These are phyloP conservation scores for Skeletonema potamos DNA, from an alignment of 108 stramenopile species.

Conservation along the genomic window DNA sequence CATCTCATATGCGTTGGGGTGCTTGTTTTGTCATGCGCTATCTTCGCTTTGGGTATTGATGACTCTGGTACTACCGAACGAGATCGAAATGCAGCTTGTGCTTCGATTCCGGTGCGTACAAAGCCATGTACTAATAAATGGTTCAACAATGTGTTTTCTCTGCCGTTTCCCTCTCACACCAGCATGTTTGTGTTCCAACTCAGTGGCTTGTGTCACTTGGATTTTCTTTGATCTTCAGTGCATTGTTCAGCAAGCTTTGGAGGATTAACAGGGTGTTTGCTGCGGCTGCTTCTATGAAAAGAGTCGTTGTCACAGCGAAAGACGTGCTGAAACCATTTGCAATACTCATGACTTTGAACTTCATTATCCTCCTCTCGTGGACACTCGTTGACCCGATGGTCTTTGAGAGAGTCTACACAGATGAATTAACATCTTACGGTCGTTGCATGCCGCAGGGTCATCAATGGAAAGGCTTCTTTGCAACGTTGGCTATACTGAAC, in stretches of 20 bases:
- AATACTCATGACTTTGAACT: not conserved
- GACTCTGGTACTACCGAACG: not conserved
- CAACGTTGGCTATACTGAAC: slow-evolving; percentile 21
- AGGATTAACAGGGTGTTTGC: slow-evolving; percentile 31
- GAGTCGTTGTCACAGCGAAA: not conserved
- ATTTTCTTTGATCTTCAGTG: slow-evolving; percentile 43
- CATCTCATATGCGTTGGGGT: slow-evolving; percentile 55
- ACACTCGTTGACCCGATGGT: not conserved
- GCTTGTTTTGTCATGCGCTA: slow-evolving; percentile 40
- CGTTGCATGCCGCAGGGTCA: not conserved
- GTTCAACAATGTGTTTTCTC: not conserved
- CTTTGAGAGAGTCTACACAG: not conserved
- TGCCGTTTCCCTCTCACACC: not conserved
- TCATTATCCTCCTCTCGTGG: not conserved
- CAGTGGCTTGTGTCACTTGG: slow-evolving; percentile 46
- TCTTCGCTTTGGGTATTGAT: slow-evolving; percentile 3
- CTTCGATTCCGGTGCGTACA: not conserved
- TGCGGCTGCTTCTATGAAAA: not conserved
- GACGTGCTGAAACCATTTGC: not conserved
- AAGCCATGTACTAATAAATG: not conserved
- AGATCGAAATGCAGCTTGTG: not conserved
- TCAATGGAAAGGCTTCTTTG: slow-evolving; percentile 9
- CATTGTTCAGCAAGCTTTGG: slow-evolving; percentile 63
- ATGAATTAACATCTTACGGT: not conserved
- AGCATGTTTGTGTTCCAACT: not conserved